Evolutionary conservation across 73 alveolate species (phyloP).

Genomic region (Loxodes magnus): DNA sequence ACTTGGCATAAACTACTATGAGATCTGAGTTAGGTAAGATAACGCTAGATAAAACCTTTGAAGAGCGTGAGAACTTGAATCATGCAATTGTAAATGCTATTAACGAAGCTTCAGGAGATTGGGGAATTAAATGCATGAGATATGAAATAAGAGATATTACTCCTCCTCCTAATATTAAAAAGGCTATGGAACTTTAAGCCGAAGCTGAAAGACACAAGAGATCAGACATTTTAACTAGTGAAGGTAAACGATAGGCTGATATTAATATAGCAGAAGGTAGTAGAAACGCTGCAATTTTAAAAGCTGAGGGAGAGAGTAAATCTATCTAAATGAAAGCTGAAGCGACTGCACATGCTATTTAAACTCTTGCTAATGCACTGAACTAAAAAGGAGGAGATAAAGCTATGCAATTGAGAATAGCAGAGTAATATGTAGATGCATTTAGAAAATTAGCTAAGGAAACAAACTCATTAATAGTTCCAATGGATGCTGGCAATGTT

Average conservation of each 20-base stretch:
- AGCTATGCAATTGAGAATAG: slow-evolving; percentile 1
- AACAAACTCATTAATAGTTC: background rate
- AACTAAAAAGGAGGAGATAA: background rate
- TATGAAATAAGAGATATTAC: slow-evolving; percentile 75
- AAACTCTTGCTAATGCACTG: background rate
- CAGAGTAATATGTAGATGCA: slow-evolving; percentile 2
- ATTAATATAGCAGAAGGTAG: slow-evolving; percentile 66
- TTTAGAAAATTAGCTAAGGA: background rate
- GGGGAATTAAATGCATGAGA: slow-evolving; percentile 73
- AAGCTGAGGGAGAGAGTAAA: slow-evolving; percentile 44
- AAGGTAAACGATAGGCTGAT: slow-evolving; percentile 46
- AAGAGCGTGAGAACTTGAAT: background rate
- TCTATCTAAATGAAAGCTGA: background rate
- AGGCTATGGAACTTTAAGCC: slow-evolving; percentile 63
- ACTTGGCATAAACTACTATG: slow-evolving; percentile 85
- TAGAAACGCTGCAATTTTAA: slow-evolving; percentile 40
- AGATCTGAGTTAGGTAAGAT: slow-evolving; percentile 83
- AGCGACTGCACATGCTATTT: background rate
- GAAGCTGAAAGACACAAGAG: slow-evolving; percentile 76
- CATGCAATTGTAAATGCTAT: slow-evolving; percentile 18
- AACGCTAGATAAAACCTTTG: slow-evolving; percentile 25
- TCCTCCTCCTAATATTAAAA: slow-evolving; percentile 48
- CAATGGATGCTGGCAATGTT: background rate
- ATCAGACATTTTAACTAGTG: slow-evolving; percentile 62
- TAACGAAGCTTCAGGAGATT: slow-evolving; percentile 51